These are phyloP conservation scores for Ophiostoma triangulosporum DNA, from an alignment of 2,329 filamentous ascomycete species.

Conservation along the genomic window DNA sequence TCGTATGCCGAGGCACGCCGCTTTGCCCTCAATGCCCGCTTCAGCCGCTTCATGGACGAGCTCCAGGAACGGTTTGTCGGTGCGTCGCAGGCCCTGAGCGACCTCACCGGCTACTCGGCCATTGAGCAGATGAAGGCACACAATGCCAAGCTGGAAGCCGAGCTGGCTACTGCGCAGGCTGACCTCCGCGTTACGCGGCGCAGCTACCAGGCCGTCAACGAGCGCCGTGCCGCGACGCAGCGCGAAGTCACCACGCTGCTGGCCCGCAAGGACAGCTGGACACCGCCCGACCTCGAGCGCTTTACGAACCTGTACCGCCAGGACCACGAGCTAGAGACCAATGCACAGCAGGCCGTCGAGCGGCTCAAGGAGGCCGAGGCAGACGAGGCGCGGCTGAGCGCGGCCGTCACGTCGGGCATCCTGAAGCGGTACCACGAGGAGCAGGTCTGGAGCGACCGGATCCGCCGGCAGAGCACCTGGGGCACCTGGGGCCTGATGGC, in stretches of 20 bases:
- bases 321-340: slow-evolving; percentile 86
- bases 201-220: slow-evolving; percentile 70
- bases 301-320: slow-evolving; percentile 87
- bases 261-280: slow-evolving; percentile 89
- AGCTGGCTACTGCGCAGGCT: slow-evolving; percentile 44
- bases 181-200: slow-evolving; percentile 59
- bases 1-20: slow-evolving; percentile 32
- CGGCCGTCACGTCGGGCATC: slow-evolving; percentile 67
- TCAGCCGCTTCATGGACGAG: slow-evolving; percentile 73
- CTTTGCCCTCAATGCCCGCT: slow-evolving; percentile 29
- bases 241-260: slow-evolving; percentile 90
- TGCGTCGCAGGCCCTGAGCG: slow-evolving; percentile 80
- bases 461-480: slow-evolving; percentile 92
- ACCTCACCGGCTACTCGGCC: slow-evolving; percentile 82
- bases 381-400: slow-evolving; percentile 63
- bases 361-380: slow-evolving; percentile 62
- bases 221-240: slow-evolving; percentile 74
- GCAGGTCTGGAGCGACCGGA: slow-evolving; percentile 98
- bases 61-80: slow-evolving; percentile 73
- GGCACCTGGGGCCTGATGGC: slow-evolving; percentile 98
- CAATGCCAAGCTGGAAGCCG: slow-evolving; percentile 54
- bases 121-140: slow-evolving; percentile 76
- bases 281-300: slow-evolving; percentile 72
- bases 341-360: slow-evolving; percentile 59
- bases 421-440: slow-evolving; percentile 93